Base-by-base conservation (phyloP, 75 land plant genomes). In the Chamaecyparis obtusa region DNA sequence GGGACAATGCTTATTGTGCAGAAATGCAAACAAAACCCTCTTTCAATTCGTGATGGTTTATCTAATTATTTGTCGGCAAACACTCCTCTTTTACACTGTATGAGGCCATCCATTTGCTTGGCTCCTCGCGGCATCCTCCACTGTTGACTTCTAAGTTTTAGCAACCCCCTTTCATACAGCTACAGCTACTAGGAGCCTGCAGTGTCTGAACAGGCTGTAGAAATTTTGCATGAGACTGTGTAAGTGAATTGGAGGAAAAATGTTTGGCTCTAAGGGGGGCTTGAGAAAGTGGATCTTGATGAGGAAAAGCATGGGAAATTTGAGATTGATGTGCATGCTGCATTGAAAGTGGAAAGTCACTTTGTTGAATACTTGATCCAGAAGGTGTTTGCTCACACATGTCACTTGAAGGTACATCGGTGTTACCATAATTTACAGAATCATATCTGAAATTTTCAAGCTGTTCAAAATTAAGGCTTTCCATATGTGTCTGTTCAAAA, bases 401-500 rank as follows among this genome's bases (percentile, higher is more conserved):
- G 43, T 43, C 46, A 35, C 46, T 43, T 76, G 16, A 15, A 43
- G 9, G 37, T 39, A 79, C 82, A 43, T 10, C 43, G 27, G 46
- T 41, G n/a, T 79, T 39, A 79, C 48, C 82, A 79, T 43, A 39
- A 79, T 21, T 24, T 39, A 39, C 46, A 79, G 82, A 24, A 79
- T 79, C 82, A 24, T 43, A 24, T 79, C 43, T 79, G 44, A 79
- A 39, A 36, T 79, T 24, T 9, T 39, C 48, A 21, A 43, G 14
- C 82, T 79, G 82, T 24, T 79, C 82, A 21, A 24, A 27, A 43
- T 43, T 21, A 43, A 79, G 48, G n/a, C n/a, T 21, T 43, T 79
- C 27, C 30, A 79, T 79, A 79, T 79, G 82, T 43, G 43, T 37
- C 44, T 79, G 44, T 15, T 80, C 83, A 80, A 44, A 80, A 24